phyloP scores from a whole-genome alignment of 78 protist species.

The Dictyostelium purpureum region DNA sequence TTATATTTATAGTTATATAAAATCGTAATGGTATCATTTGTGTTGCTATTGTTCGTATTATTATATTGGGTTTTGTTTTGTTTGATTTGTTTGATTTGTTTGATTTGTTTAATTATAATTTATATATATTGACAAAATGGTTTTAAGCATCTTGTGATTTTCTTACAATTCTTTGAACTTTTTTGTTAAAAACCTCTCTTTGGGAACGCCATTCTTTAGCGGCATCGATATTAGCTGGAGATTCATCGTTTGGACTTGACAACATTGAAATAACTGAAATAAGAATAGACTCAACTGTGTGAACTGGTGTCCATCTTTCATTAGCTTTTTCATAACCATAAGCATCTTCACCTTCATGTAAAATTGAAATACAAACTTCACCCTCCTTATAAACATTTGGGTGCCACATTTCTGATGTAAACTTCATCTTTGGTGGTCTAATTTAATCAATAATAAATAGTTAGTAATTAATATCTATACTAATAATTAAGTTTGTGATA shows the following conservation, averaged over 20 bases:
- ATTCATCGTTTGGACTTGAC: slow-evolving; percentile 93
- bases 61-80: too few relatives aligned
- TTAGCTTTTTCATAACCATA: slow-evolving; percentile 93
- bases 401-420: slow-evolving; percentile 91
- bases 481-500: neutral
- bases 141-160: slow-evolving; percentile 67
- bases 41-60: too few relatives aligned
- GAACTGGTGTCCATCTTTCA: slow-evolving; percentile 92
- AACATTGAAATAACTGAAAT: slow-evolving; percentile 94
- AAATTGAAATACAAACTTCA: slow-evolving; percentile 97
- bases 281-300: slow-evolving; percentile 85
- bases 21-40: too few relatives aligned
- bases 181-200: slow-evolving; percentile 67
- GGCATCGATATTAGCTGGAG: slow-evolving; percentile 98
- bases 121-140: too few relatives aligned
- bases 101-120: too few relatives aligned
- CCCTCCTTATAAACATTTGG: slow-evolving; percentile 94
- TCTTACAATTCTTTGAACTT: slow-evolving; percentile 68
- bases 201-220: slow-evolving; percentile 86
- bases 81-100: too few relatives aligned
- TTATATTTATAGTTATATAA: too few relatives aligned
- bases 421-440: slow-evolving; percentile 94
- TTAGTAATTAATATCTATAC: neutral
- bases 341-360: slow-evolving; percentile 96
- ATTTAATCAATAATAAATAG: neutral